Conservation (phyloP, 2,329 filamentous ascomycete genomes). For the Sporothrix humicola region DNA sequence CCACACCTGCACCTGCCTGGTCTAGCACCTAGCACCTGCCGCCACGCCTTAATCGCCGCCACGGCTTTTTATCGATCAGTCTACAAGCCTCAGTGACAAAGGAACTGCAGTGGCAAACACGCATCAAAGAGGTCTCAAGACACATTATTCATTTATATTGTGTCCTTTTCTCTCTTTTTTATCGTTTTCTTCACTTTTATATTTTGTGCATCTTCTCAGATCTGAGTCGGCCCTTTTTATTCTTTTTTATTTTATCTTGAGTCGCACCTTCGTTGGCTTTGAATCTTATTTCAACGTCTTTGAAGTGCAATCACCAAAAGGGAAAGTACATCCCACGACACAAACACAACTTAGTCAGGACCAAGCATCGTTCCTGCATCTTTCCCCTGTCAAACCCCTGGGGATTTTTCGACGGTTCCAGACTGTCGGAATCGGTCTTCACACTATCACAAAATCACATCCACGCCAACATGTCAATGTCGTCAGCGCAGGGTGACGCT, state of each 20-base stretch:
- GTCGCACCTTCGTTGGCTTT: constrained; percentile 7
- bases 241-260: neutral
- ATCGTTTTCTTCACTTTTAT: neutral
- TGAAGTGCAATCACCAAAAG: neutral
- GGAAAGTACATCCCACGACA: constrained; percentile 22
- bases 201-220: neutral
- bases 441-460: neutral
- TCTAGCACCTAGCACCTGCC: constrained; percentile 7
- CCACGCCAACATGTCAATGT: constrained; percentile 30
- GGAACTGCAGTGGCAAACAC: constrained; percentile 4
- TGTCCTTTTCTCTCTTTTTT: neutral
- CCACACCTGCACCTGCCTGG: constrained; percentile 4
- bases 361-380: constrained; percentile 12
- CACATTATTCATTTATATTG: constrained; percentile 3
- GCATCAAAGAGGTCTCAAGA: neutral
- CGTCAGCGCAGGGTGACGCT: constrained; percentile 26
- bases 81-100: constrained; percentile 20
- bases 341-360: constrained; percentile 5
- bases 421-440: neutral
- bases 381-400: constrained; percentile 5
- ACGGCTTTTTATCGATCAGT: neutral
- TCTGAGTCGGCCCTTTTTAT: neutral
- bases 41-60: constrained; percentile 17
- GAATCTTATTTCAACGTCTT: neutral
- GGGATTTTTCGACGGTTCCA: constrained; percentile 2